Evolutionary conservation across 164 flowering plant genomes (phyloP), one percentile per base, ranked within the genome.

Genomic region (Magnolia officinalis): DNA sequence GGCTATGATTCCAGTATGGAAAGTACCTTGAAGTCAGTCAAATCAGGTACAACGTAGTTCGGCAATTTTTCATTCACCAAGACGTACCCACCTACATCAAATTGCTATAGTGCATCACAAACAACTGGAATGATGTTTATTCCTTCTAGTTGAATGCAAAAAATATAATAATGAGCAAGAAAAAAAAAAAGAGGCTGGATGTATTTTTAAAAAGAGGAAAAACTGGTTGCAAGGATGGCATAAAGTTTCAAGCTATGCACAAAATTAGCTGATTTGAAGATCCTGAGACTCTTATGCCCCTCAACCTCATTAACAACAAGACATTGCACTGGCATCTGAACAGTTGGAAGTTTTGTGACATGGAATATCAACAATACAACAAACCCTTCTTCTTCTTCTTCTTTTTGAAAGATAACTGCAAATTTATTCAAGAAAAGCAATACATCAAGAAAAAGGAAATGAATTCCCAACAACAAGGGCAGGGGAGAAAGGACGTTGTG

Each of bases 11-110:
- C 61, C 29, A 26, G 2, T 11, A 11, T 55, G 61, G 13, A n/a
- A 18, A 74, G 63, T 75, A 95, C 98, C 98, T 95, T 91, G 87
- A 95, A 93, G 81, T 86, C 89, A 19, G 97, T 91, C 83, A 95
- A 85, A 88, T 95, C 97, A 80, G 97, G 97, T 18, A 92, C 95
- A 1, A 93, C 88, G 86, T 93, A 95, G 76, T 87, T 88, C 6
- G 97, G 98, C 80, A 95, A 80, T 78, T 95, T 95, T 79, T 91
- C 97, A 4, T 81, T 83, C 84, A 88, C 81, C 81, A 95, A 84
- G 19, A 93, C 98, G 80, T 93, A 91, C 11, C 97, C 94, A 86
- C 95, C 97, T 93, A 89, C 79, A 86, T 18, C 71, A 71, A 80
- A 72, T 58, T 58, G 64, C 11, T 72, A 11, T n/a, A 16, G 72